Conservation (phyloP, 768 basidiomycete species). For the Lactarius sp. region DNA sequence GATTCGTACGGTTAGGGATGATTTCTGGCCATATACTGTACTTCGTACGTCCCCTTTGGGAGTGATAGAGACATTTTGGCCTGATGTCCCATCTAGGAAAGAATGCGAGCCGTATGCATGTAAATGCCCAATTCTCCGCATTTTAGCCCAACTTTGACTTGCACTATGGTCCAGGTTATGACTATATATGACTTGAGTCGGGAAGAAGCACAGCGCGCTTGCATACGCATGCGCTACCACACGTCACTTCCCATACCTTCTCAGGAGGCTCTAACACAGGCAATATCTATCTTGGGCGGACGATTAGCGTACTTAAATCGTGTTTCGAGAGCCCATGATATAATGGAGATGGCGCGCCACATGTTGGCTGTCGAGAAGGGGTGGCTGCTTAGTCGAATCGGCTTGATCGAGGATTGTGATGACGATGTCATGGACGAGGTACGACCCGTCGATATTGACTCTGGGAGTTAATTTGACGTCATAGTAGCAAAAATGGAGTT, state of each 20-base stretch:
- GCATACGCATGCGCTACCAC: constrained; percentile 46
- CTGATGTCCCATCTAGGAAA: constrained; percentile 43
- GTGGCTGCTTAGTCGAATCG: constrained; percentile 76
- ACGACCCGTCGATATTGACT: constrained; percentile 18
- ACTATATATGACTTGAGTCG: constrained; percentile 66
- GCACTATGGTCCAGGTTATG: constrained; percentile 44
- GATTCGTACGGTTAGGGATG: constrained; percentile 48
- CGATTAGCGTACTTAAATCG: constrained; percentile 73
- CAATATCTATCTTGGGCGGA: constrained; percentile 66
- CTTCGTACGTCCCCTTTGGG: constrained; percentile 44
- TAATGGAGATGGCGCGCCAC: constrained; percentile 58
- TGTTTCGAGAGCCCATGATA: constrained; percentile 55
- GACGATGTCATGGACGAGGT: constrained; percentile 91
- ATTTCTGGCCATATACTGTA: constrained; percentile 74
- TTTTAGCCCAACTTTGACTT: neutral
- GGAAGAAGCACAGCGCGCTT: constrained; percentile 54
- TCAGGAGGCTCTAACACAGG: constrained; percentile 41
- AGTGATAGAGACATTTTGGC: neutral
- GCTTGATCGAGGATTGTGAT: constrained; percentile 76
- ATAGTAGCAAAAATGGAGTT: constrained; percentile 70
- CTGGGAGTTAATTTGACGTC: neutral
- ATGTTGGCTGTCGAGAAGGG: constrained; percentile 69
- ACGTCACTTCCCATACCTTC: constrained; percentile 33
- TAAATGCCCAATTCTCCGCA: constrained; percentile 29
- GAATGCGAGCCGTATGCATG: constrained; percentile 71